Conservation (phyloP, 1,139 yeast genomes). For the Geotrichum candidum region DNA sequence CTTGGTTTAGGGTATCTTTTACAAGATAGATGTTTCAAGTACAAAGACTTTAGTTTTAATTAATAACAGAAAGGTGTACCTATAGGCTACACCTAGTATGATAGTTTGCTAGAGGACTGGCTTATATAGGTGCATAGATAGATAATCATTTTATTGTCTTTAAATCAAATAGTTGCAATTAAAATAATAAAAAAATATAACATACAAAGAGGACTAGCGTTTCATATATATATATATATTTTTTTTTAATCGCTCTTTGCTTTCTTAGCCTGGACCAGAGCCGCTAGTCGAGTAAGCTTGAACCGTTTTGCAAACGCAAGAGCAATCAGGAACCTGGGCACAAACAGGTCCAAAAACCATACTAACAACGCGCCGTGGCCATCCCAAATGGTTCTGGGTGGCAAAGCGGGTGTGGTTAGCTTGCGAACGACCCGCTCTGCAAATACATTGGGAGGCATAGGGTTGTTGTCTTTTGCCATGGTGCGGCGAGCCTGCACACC, state of each 20-base stretch:
- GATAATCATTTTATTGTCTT: not conserved
- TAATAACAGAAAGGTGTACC: not conserved
- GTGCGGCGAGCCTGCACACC: constrained; percentile 50
- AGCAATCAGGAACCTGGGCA: constrained; percentile 51
- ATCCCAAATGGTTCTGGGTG: constrained; percentile 47
- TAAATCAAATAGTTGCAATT: not conserved
- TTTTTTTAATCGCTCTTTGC: not conserved
- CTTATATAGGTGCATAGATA: too few relatives aligned
- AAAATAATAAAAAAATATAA: not conserved
- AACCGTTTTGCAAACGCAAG: constrained; percentile 44
- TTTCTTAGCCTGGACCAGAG: constrained; percentile 1
- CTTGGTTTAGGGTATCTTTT: not conserved
- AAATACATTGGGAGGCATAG: constrained; percentile 53
- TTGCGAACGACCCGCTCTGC: constrained; percentile 53
- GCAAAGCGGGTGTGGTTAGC: constrained; percentile 37
- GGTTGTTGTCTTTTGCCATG: constrained; percentile 56
- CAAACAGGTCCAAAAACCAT: constrained; percentile 34
- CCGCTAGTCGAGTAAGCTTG: constrained; percentile 34
- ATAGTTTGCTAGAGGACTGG: too few relatives aligned
- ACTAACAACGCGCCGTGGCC: constrained; percentile 48
- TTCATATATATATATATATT: not conserved
- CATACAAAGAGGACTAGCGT: not conserved
- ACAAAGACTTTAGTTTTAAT: not conserved
- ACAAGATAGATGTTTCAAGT: not conserved
- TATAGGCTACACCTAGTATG: not conserved